Conservation (phyloP, 805 yeast genomes). For the Torulaspora gathmanii region DNA sequence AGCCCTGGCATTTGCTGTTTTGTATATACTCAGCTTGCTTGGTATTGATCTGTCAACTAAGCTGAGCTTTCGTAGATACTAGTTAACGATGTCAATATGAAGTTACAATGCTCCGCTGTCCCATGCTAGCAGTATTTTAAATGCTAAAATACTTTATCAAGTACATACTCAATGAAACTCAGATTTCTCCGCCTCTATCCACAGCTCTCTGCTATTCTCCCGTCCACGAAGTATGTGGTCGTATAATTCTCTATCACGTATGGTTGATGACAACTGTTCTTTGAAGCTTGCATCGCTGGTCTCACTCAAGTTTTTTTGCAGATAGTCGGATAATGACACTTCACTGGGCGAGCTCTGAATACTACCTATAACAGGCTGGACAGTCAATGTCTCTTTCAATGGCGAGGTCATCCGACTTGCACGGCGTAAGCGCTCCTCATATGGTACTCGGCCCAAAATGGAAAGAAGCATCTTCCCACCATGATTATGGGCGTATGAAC, state of each 20-base stretch:
- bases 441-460: conserved; percentile 4
- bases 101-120: neutral
- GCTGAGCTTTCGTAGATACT: conserved; percentile 26
- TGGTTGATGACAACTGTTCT: conserved; percentile 2
- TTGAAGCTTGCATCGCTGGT: conserved; percentile 4
- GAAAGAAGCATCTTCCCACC: conserved; percentile 6
- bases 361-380: neutral
- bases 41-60: conserved; percentile 70
- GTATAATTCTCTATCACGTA: conserved; percentile 5
- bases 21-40: conserved; percentile 57
- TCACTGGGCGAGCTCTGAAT: conserved; percentile 6
- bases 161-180: conserved; percentile 6
- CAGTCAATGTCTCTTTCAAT: neutral
- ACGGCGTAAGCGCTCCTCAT: conserved; percentile 2
- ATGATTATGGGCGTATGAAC: neutral
- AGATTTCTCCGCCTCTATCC: conserved; percentile 9
- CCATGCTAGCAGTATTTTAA: neutral
- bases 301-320: conserved; percentile 5
- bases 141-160: neutral
- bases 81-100: neutral
- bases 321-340: conserved; percentile 4
- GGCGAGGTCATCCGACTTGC: neutral
- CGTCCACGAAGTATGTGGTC: conserved; percentile 7
- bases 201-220: conserved; percentile 5
- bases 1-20: conserved; percentile 51